These are phyloP conservation scores for Klebsormidium nitens DNA, from an alignment of 139 green algal genomes.

Conservation along the genomic window DNA sequence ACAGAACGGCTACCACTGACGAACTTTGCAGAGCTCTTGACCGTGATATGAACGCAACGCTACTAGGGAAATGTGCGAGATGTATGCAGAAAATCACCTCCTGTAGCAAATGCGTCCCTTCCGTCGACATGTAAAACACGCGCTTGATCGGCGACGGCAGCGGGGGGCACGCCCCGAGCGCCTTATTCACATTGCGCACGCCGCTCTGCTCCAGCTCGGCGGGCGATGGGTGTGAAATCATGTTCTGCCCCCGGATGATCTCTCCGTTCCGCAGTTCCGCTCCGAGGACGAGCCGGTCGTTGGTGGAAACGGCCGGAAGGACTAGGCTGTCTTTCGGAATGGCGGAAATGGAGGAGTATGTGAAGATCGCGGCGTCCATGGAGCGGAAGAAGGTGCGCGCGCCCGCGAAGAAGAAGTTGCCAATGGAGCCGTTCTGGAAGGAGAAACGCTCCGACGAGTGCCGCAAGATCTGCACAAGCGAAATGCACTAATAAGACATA, in stretches of 20 bases:
- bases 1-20: too few relatives aligned
- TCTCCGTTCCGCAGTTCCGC: conserved; percentile 84
- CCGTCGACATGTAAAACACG: conserved; percentile 91
- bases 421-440: conserved; percentile 87
- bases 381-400: conserved; percentile 93
- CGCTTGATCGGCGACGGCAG: conserved; percentile 76
- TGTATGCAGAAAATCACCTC: too few relatives aligned
- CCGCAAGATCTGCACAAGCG: conserved; percentile 44
- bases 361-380: conserved; percentile 94
- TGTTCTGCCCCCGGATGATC: conserved; percentile 87
- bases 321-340: conserved; percentile 68
- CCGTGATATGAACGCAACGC: too few relatives aligned
- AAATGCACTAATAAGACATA: not conserved
- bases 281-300: conserved; percentile 88
- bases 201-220: too few relatives aligned
- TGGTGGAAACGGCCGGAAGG: conserved; percentile 86
- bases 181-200: not conserved
- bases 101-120: conserved; percentile 50
- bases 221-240: conserved; percentile 90
- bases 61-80: conserved; percentile 4
- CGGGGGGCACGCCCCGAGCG: conserved; percentile 8
- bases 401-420: conserved; percentile 99
- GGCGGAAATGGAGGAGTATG: conserved; percentile 76
- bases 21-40: too few relatives aligned
- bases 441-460: conserved; percentile 76